These are phyloP conservation scores for Globisporangium carolinianum DNA, from an alignment of 352 stramenopile species.

Conservation along the genomic window DNA sequence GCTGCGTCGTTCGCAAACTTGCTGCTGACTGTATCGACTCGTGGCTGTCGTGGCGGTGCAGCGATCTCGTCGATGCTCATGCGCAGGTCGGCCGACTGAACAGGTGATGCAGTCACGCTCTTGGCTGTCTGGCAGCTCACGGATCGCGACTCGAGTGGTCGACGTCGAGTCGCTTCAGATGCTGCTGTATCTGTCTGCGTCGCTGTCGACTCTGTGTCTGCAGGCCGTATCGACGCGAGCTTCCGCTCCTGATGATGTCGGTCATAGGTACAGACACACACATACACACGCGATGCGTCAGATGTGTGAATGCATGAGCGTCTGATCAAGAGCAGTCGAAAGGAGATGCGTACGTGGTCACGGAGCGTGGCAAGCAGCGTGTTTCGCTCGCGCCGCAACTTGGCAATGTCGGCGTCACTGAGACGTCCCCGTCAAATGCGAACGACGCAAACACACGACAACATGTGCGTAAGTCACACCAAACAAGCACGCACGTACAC, in stretches of 20 bases:
- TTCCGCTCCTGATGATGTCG: neutral
- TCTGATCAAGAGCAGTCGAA: no score
- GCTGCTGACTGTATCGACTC: neutral
- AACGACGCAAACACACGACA: neutral
- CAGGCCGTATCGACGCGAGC: neutral
- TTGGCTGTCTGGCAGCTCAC: slow-evolving; percentile 6
- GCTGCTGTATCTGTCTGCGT: neutral
- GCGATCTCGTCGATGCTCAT: slow-evolving; percentile 31
- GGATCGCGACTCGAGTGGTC: neutral
- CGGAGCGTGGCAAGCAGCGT: slow-evolving; percentile 48
- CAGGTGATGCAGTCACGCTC: no score
- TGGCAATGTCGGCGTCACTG: slow-evolving; percentile 54
- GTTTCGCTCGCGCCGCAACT: slow-evolving; percentile 58
- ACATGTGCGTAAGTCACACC: neutral
- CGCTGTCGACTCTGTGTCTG: neutral
- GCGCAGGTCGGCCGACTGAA: slow-evolving; percentile 6
- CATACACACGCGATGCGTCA: neutral
- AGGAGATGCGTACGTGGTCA: slow-evolving; percentile 21
- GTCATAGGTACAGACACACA: neutral
- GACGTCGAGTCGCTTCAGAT: no score
- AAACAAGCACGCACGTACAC: neutral
- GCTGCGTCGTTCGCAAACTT: neutral
- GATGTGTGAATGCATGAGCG: no score
- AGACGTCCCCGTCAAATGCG: neutral
- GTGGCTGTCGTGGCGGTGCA: neutral